These are phyloP conservation scores for Papiliotrema flavescens DNA, from an alignment of 1,284 basidiomycete species.

Conservation along the genomic window DNA sequence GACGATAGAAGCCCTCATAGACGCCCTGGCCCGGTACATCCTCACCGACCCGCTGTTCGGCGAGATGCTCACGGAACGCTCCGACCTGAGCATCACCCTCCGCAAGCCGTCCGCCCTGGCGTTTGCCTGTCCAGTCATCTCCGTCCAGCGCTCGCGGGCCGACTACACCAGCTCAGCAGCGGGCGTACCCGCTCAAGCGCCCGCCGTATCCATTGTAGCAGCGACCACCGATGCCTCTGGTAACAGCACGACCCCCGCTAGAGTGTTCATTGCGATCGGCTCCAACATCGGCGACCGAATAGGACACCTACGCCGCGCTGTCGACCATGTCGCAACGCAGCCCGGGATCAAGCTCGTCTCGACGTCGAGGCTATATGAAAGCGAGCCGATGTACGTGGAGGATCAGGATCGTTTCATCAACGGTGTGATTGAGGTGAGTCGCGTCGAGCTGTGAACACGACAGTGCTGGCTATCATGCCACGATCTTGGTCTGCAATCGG, in stretches of 20 bases:
- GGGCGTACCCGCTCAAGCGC: too few relatives aligned
- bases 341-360: slow-evolving; percentile 57
- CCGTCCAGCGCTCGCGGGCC: neutral
- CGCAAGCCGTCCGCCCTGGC: neutral
- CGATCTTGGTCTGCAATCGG: too few relatives aligned
- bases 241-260: neutral
- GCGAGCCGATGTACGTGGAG: slow-evolving; percentile 89
- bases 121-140: neutral
- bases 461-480: too few relatives aligned
- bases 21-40: slow-evolving; percentile 56
- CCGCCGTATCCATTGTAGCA: neutral
- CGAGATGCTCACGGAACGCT: slow-evolving; percentile 12
- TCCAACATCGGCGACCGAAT: slow-evolving; percentile 88
- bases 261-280: slow-evolving; percentile 69
- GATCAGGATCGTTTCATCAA: slow-evolving; percentile 90
- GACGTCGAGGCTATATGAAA: slow-evolving; percentile 92
- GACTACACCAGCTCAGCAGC: neutral
- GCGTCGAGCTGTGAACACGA: neutral
- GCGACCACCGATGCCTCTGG: neutral
- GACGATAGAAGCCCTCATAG: slow-evolving; percentile 71
- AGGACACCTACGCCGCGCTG: slow-evolving; percentile 73
- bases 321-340: slow-evolving; percentile 42
- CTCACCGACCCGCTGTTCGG: slow-evolving; percentile 18
- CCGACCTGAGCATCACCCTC: slow-evolving; percentile 20
- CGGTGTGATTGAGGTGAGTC: slow-evolving; percentile 76